Conservation (phyloP, 192 early-diverging fungal genomes). For the Jimgerdemannia flammicorona region DNA sequence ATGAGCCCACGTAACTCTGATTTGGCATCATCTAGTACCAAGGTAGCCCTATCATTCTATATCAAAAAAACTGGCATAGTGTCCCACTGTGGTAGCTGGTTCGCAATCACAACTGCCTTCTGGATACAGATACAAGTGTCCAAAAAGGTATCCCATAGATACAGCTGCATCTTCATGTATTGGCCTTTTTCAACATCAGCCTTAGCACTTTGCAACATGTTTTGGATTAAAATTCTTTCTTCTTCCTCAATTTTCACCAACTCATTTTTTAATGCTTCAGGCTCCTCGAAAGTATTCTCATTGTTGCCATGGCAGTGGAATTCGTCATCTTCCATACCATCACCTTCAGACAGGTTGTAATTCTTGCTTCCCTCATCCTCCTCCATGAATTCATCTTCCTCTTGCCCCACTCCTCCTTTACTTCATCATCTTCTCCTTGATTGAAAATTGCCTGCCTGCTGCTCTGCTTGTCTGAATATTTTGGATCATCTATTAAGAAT, state of each 20-base stretch:
- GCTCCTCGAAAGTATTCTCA: constrained; percentile 30
- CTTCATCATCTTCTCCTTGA: constrained; percentile 38
- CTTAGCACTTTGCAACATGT: constrained; percentile 68
- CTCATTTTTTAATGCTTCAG: constrained; percentile 45
- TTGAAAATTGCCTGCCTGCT: constrained; percentile 63
- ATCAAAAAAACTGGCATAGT: constrained; percentile 12
- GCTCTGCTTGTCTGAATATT: constrained; percentile 64
- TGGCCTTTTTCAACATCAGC: constrained; percentile 87
- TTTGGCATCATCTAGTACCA: constrained; percentile 27
- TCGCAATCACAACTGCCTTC: constrained; percentile 68
- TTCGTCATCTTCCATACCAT: no score
- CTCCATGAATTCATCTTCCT: constrained; percentile 21
- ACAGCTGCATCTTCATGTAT: constrained; percentile 90
- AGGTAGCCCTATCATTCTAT: constrained; percentile 10
- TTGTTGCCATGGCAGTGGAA: no score
- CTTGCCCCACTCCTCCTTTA: no score
- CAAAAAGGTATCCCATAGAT: constrained; percentile 78
- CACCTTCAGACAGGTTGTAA: no score
- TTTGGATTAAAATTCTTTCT: constrained; percentile 74
- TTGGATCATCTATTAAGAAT: constrained; percentile 64
- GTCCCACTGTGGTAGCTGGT: constrained; percentile 50
- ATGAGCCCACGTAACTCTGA: constrained; percentile 29
- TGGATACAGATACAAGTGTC: constrained; percentile 88
- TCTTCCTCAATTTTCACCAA: constrained; percentile 75
- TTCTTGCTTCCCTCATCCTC: constrained; percentile 31